phyloP scores from a whole-genome alignment of 768 basidiomycete genomes.

The Lepiota brunneoincarnata region DNA sequence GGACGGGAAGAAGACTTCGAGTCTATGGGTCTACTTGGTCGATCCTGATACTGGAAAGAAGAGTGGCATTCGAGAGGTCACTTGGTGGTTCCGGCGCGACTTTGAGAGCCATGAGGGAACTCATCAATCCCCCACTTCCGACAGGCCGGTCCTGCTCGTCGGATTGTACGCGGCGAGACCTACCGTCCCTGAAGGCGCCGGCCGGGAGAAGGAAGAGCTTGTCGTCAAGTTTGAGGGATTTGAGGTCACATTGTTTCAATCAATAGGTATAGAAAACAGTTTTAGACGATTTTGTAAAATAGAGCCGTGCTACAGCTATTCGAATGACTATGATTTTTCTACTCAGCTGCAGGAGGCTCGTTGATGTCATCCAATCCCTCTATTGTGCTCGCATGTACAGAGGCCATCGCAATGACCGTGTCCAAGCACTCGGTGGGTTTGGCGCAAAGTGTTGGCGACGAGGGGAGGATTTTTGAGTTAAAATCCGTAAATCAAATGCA shows the following conservation, averaged over 20 bases:
- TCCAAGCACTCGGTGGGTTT: too few species aligned
- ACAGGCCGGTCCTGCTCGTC: constrained; percentile 18
- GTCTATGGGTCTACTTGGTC: constrained; percentile 29
- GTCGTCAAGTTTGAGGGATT: constrained; percentile 26
- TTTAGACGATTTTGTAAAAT: neutral
- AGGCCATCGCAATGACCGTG: too few species aligned
- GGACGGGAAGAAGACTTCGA: constrained; percentile 22
- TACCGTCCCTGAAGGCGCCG: constrained; percentile 23
- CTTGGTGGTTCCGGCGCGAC: constrained; percentile 31
- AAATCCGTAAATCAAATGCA: too few species aligned
- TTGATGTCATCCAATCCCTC: too few species aligned
- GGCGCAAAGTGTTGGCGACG: too few species aligned
- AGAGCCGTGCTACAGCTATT: neutral
- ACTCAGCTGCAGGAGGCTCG: too few species aligned
- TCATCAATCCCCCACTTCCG: too few species aligned
- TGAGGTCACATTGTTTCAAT: constrained; percentile 29
- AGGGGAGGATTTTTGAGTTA: too few species aligned
- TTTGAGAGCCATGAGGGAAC: constrained; percentile 6
- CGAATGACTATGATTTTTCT: too few species aligned
- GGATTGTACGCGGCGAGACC: constrained; percentile 28
- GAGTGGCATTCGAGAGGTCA: constrained; percentile 27
- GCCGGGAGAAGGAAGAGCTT: constrained; percentile 23
- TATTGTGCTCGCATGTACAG: too few species aligned
- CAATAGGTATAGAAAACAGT: constrained; percentile 16
- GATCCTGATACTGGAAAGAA: constrained; percentile 29